Base-by-base conservation (phyloP, 75 land plant genomes). In the Adiantum capillusveneris region DNA sequence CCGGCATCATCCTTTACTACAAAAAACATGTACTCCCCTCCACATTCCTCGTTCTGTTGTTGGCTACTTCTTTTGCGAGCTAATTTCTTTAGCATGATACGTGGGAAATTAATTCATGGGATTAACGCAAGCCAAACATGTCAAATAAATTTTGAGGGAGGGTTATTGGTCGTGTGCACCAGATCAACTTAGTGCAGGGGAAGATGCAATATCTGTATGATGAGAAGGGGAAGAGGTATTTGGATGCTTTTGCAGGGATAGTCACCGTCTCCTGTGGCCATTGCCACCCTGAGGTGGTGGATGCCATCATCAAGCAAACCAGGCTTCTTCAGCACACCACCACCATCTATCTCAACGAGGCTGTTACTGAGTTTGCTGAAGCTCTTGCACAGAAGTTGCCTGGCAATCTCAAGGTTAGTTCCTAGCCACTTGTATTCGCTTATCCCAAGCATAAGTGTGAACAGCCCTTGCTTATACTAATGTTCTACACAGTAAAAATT, bases 131-230 rank as follows among this genome's bases (percentile, higher is more conserved):
- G 24, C 52, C 2, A 20, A 24, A 49, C 52, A 12, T 5, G 12
- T 49, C 11, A 49, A 13, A 24, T 20, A 49, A 19, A 49, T 19
- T 49, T 49, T 24, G 52, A 24, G 2, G 52, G 13, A 49, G 11
- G 25, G 20, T 12, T 49, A 34, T 34, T 34, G 9, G 3, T 9
- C 7, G 3, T 34, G 37, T 9, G 9, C 9, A 5, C 7, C 83
- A 84, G 87, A 36, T 84, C 68, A 81, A 84, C 37, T 68, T 94
- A 44, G 98, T 94, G 48, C 84, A 83, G 36, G 96, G 98, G 53
- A 86, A 83, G 80, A 89, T 78, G 98, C 98, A 94, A 51, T 94
- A 94, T 59, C 58, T 94, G 70, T 94, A 78, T 59, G 98, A 89
- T 60, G 96, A 89, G 49, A 65, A 62, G 37, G 98, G 98, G 3